Conservation (phyloP, 768 basidiomycete species). For the Leucosporidium yakuticum region DNA sequence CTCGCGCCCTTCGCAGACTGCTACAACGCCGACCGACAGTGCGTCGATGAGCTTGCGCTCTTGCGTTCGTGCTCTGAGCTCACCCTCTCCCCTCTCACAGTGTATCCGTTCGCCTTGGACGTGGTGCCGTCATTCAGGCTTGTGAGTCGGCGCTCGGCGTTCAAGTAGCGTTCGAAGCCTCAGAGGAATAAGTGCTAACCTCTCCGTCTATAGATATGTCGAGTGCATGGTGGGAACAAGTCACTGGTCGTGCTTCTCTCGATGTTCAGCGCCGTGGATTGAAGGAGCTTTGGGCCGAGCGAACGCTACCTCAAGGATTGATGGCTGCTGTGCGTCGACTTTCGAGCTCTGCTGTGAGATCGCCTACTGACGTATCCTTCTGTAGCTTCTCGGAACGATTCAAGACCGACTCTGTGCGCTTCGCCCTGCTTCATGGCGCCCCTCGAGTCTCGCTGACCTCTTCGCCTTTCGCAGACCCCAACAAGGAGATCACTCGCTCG, state of each 20-base stretch:
- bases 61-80: no score
- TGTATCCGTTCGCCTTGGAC: neutral
- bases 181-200: no score
- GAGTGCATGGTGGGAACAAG: constrained; percentile 29
- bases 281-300: constrained; percentile 22
- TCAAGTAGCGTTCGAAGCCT: neutral
- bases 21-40: constrained; percentile 34
- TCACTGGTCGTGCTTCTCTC: constrained; percentile 1
- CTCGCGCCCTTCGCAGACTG: neutral
- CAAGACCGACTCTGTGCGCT: constrained; percentile 21
- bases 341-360: neutral
- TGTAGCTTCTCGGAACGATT: constrained; percentile 31
- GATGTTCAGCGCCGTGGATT: no score
- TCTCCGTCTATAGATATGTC: constrained; percentile 9
- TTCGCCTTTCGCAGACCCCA: constrained; percentile 11
- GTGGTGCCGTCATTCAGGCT: constrained; percentile 23
- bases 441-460: no score
- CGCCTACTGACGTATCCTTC: neutral
- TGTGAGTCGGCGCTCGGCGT: neutral
- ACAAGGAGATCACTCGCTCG: constrained; percentile 29
- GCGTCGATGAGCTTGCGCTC: constrained; percentile 20
- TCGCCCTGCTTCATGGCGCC: no score
- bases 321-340: constrained; percentile 20
- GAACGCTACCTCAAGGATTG: constrained; percentile 23
- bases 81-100: no score